Conservation (phyloP, 805 yeast genomes). For the Starmera dryadoides region DNA sequence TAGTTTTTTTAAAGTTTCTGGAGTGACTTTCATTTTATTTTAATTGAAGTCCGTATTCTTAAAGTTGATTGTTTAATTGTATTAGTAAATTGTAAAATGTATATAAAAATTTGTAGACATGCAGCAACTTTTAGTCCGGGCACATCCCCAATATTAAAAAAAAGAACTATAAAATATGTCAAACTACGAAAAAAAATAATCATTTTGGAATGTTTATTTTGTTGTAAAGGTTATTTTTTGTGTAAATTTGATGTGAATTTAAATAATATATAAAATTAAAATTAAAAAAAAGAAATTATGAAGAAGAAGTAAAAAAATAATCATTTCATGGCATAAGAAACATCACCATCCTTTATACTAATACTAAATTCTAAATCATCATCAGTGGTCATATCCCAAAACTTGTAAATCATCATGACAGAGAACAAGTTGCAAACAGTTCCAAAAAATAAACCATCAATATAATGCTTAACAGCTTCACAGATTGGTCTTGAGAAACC, state of each 20-base stretch:
- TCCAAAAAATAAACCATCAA: conserved; percentile 86
- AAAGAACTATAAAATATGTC: too few species aligned
- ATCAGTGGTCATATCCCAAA: conserved; percentile 92
- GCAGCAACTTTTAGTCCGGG: too few species aligned
- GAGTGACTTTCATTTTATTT: conserved; percentile 46
- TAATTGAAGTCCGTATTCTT: neutral
- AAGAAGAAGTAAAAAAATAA: neutral
- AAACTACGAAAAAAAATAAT: too few species aligned
- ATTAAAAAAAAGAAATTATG: too few species aligned
- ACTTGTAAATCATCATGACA: conserved; percentile 91
- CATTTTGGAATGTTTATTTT: too few species aligned
- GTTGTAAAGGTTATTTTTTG: too few species aligned
- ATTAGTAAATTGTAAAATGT: too few species aligned
- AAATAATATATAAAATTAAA: too few species aligned
- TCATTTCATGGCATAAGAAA: conserved; percentile 10
- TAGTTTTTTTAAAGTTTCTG: conserved; percentile 54
- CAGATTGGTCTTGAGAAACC: conserved; percentile 65
- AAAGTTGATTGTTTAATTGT: too few species aligned
- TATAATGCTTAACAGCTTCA: conserved; percentile 67
- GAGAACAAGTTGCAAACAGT: conserved; percentile 74
- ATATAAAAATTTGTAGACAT: too few species aligned
- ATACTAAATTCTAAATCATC: conserved; percentile 93
- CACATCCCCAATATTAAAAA: too few species aligned
- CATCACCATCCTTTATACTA: conserved; percentile 35
- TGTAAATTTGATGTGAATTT: neutral